Evolutionary conservation across 805 yeast species (phyloP).

Genomic region (Cyberlindnera xylosilytica): DNA sequence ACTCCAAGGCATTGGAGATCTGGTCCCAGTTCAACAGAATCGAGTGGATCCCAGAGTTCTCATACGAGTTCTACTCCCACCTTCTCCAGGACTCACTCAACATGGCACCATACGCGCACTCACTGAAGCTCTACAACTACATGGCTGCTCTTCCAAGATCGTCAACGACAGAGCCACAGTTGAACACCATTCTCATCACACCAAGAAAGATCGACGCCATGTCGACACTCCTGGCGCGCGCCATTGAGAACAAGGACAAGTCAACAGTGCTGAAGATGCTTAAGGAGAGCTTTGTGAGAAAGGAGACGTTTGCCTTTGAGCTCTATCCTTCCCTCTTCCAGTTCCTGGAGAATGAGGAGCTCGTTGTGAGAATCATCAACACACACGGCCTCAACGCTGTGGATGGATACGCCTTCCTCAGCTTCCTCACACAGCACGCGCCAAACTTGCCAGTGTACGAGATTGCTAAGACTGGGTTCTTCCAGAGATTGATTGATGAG

Average conservation of each 20-base stretch:
- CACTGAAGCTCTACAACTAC: conserved; percentile 35
- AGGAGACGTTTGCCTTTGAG: conserved; percentile 29
- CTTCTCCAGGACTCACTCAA: conserved; percentile 32
- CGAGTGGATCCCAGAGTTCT: conserved; percentile 40
- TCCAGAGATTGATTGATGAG: conserved; percentile 23
- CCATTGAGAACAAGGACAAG: conserved; percentile 23
- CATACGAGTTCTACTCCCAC: conserved; percentile 35
- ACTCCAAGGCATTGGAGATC: conserved; percentile 32
- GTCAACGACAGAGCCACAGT: conserved; percentile 7
- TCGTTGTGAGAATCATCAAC: conserved; percentile 31
- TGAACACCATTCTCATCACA: conserved; percentile 13
- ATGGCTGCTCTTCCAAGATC: conserved; percentile 33
- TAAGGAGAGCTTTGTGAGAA: conserved; percentile 37
- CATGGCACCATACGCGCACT: conserved; percentile 27
- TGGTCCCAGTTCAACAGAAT: conserved; percentile 35
- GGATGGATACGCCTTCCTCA: conserved; percentile 31
- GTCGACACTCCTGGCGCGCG: conserved; percentile 17
- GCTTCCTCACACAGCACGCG: conserved; percentile 16
- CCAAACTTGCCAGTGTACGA: conserved; percentile 24
- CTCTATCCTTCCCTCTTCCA: conserved; percentile 34
- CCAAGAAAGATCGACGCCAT: conserved; percentile 19
- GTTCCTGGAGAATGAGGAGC: conserved; percentile 31
- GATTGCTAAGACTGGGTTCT: conserved; percentile 30
- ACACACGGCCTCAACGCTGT: conserved; percentile 30
- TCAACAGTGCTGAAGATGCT: conserved; percentile 34